Percentiles rank a stretch among this genome's conserved stretches.
phyloP scores from a whole-genome alignment of 2,329 filamentous ascomycete genomes.

The Colletotrichum cereale region DNA sequence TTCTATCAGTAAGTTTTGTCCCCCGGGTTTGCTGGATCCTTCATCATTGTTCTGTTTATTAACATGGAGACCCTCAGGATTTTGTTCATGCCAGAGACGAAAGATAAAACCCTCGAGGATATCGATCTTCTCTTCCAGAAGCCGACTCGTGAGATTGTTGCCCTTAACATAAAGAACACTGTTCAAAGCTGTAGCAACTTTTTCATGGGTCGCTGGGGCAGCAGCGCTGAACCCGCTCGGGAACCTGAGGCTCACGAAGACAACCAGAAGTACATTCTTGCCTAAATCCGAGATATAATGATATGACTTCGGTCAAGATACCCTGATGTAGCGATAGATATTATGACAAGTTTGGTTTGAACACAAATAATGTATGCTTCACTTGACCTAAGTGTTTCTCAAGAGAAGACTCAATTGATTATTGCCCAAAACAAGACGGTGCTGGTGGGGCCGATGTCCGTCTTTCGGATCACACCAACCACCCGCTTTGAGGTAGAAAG shows the following conservation, averaged over 20 bases:
- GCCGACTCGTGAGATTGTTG: slow-evolving; percentile 73
- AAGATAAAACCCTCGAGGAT: slow-evolving; percentile 76
- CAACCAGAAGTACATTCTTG: slow-evolving; percentile 3
- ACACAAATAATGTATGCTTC: not conserved
- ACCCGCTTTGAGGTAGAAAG: too few species aligned
- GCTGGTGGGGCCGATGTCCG: too few species aligned
- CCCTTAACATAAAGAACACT: slow-evolving; percentile 60
- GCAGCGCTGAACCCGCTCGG: not conserved
- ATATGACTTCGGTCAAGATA: slow-evolving; percentile 8
- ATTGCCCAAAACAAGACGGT: too few species aligned
- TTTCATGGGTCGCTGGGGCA: slow-evolving; percentile 17
- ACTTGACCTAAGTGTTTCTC: not conserved
- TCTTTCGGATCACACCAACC: too few species aligned
- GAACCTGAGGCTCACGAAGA: slow-evolving; percentile 12
- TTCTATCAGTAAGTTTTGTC: slow-evolving; percentile 67
- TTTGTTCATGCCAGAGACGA: slow-evolving; percentile 82
- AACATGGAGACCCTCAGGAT: slow-evolving; percentile 49
- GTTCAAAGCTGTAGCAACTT: slow-evolving; percentile 12
- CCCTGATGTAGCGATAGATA: not conserved
- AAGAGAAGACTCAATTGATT: too few species aligned
- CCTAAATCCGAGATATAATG: not conserved
- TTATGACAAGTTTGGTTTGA: not conserved
- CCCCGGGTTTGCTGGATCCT: not conserved
- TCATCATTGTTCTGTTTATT: not conserved
- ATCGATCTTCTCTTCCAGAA: slow-evolving; percentile 76